Evolutionary conservation across 768 basidiomycete genomes (phyloP), one percentile per base, ranked within the genome.

Genomic region (Tricholoma terreum): DNA sequence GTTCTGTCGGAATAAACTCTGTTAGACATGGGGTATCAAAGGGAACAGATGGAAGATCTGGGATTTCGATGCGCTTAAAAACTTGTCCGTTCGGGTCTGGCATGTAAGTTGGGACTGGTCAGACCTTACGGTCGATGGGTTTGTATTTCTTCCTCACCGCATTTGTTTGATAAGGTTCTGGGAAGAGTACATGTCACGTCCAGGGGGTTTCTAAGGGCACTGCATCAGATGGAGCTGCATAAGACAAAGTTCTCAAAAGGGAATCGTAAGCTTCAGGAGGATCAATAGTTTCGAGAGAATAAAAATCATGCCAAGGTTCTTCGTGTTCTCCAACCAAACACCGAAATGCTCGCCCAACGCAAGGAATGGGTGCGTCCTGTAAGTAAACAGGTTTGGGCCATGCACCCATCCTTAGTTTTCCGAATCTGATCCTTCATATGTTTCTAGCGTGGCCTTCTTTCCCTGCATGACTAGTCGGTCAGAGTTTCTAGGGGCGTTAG

Each of bases 221-320:
- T n/a, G n/a, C n/a, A n/a, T n/a, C n/a, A n/a, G n/a, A 46, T 15
- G 50, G 59, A 10, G 54, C 17, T 9, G 50, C 53, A 50, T 33
- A 52, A 17, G 58, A 52, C 22, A 58, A 30, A 21, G 33, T 27
- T 27, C 27, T 33, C 8, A 63, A 36, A 7, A 60, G 17, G 19
- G 35, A 21, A 36, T 65, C 62, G 38, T 59, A 63, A 14, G 62
- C 36, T 17, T 58, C 57, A 19, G 59, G 59, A 1, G 62, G 64
- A n/a, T 15, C 30, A 35, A 54, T 4, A n/a, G 50, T 30, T 24
- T 34, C 54, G 50, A 46, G 48, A 51, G 57, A 24, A 21, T 56
- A 19, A 11, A 48, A 49, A 43, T 58, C 12, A 14, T 35, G 24
- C 51, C 27, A 33, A 14, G 24, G 52, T 46, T 43, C 45, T 1